Evolutionary conservation across 106 monocot species (phyloP), one percentile per base, ranked within the genome.

Genomic region (Triglochin maritima): DNA sequence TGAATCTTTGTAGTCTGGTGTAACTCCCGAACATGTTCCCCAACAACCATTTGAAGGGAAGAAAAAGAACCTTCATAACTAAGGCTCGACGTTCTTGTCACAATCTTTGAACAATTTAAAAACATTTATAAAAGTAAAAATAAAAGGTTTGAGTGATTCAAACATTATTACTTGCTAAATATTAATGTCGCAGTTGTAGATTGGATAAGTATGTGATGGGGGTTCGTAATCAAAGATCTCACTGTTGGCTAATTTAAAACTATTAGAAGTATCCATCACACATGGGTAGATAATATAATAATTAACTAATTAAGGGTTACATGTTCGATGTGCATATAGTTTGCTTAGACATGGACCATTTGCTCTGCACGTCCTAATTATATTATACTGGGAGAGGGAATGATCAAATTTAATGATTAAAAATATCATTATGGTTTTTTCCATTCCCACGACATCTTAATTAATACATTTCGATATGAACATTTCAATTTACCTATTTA

Each of bases 1-100:
- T 5, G 17, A 16, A 60, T 17, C 3, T 60, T 7, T 60, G 42
- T 8, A 17, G n/a, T 29, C 42, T 29, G 43, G 60, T 44, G 17
- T 9, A 60, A 41, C 29, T 60, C 60, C 17, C 17, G 9, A 2
- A 60, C 60, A 60, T 60, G 60, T 60, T 60, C 60, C 60, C 60
- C 60, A 60, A 60, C 17, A 0, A 60, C 60, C 60, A 60, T 60
- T 60, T 9, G 41, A 16, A 60, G 15, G 60, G 29, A 29, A 29
- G 29, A 29, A 29, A 29, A 29, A 29, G 29, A 1, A 29, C 29
- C 29, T 29, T 29, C 29, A 1, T 29, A 1, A 29, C 29, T 29
- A 60, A 60, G 29, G 29, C 6, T 44, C 7, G 29, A 29, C 29
- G 41, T 60, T 42, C 41, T 60, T 10, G 1, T 60, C 60, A 41